Base-by-base conservation (phyloP, 495 filamentous ascomycete species). In the Penicillium pancosmium region DNA sequence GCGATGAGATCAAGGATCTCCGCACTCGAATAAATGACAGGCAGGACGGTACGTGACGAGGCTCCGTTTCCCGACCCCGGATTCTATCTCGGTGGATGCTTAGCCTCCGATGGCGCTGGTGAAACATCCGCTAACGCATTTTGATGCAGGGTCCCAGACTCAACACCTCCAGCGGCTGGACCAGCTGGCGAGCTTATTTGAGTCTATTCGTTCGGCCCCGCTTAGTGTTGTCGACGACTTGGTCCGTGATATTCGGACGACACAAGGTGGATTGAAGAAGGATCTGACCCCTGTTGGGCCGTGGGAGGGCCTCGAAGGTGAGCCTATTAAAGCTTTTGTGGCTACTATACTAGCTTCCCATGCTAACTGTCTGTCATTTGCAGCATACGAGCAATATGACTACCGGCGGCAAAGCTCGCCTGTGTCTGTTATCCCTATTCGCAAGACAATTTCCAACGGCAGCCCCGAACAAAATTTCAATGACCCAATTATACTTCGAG, bases 131-230 rank as follows among this genome's bases (percentile, higher is more conserved):
- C 48, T 64, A 55, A 68, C 53, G n/a, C 31, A 47, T 43, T 27
- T n/a, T 35, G 13, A 50, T 60, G 53, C 61, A 75, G 70, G 62
- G 34, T 64, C 60, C 33, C 61, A 56, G 15, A 56, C 50, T 23
- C 64, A 64, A 38, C 49, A 63, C 35, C 60, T 67, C 25, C 64
- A 63, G 43, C 74, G 73, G 56, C 59, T 73, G 43, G 66, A 68
- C 34, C 64, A 74, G 57, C 68, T 79, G 15, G 73, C 73, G 56
- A 63, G 55, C 47, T 65, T 79, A 52, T 76, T 79, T 61, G 66
- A 73, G 36, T 70, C 71, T 41, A 74, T 79, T 62, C 74, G 75
- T 21, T 73, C 73, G 4, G 77, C 74, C 18, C 73, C 75, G 36
- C 60, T 62, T 15, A 53, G 68, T 7, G 59, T 73, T 11, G 71